phyloP scores from a whole-genome alignment of 2,329 filamentous ascomycete genomes.

The Diaporthe velutina region DNA sequence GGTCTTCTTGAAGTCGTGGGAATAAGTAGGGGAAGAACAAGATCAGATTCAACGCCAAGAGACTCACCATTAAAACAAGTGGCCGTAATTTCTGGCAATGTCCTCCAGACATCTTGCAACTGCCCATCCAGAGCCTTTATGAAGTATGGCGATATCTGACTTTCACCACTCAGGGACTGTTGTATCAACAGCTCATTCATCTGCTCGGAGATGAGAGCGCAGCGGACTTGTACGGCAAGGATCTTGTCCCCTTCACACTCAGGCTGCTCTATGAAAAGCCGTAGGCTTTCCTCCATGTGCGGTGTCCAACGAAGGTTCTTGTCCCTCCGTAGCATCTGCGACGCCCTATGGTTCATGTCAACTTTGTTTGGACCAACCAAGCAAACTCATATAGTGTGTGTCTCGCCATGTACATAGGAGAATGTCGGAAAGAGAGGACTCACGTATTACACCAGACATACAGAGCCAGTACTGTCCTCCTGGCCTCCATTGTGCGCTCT shows the following conservation, averaged over 20 bases:
- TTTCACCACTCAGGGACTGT: conserved; percentile 34
- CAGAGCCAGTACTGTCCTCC: conserved; percentile 61
- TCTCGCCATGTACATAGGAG: not conserved
- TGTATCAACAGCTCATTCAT: conserved; percentile 37
- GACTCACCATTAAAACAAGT: conserved; percentile 42
- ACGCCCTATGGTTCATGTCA: conserved; percentile 39
- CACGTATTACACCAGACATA: conserved; percentile 59
- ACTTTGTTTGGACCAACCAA: not conserved
- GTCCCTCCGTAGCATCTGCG: conserved; percentile 55
- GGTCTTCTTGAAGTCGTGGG: conserved; percentile 27
- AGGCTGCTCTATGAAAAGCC: conserved; percentile 57
- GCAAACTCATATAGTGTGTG: not conserved
- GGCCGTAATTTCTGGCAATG: conserved; percentile 41
- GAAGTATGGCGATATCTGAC: conserved; percentile 42
- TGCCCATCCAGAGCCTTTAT: conserved; percentile 45
- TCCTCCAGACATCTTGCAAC: conserved; percentile 43
- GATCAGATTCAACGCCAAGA: not conserved
- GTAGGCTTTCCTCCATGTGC: conserved; percentile 70
- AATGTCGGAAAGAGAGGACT: conserved; percentile 19
- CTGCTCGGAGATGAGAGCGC: conserved; percentile 56
- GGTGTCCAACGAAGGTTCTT: conserved; percentile 69
- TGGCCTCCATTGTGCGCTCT: conserved; percentile 61
- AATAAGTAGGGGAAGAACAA: not conserved
- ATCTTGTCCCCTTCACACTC: conserved; percentile 64
- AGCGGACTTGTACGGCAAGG: conserved; percentile 57